Evolutionary conservation across 2,329 filamentous ascomycete genomes (phyloP), one percentile per base, ranked within the genome.

Genomic region (Grosmannia clavigera): DNA sequence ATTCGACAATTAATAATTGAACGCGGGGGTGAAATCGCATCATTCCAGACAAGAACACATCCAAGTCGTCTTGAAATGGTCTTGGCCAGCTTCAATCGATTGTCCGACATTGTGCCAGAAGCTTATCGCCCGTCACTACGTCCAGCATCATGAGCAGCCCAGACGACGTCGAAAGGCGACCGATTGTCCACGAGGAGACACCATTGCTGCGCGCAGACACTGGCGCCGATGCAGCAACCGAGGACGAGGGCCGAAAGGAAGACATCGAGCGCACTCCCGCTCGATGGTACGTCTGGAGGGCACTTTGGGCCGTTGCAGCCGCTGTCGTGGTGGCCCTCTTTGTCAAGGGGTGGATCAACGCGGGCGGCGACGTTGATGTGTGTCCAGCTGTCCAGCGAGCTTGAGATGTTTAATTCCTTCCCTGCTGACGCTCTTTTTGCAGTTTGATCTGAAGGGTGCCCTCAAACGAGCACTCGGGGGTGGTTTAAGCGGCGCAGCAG

Each of bases 311-410:
- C 7, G 3, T 29, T 46, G n/a, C 35, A 16, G 22, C 70, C 7
- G 70, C 61, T 1, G 65, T 66, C 1, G 48, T 73, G 1, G 55
- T 75, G 16, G 62, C 74, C 16, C 69, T 75, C 19, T 76, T 77
- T 58, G 69, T 76, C 52, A 76, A 76, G 62, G 74, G 74, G 5
- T 78, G 75, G 75, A 64, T 76, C n/a, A 74, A 77, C 61, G 72
- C 72, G 3, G 69, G 68, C 12, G 67, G 69, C 27, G 74, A 76
- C 62, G 70, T 74, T 29, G 66, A 75, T 57, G 74, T 75, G 48
- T 59, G 70, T 67, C 1, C n/a, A 38, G 19, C 9, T 16, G 4
- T 11, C 33, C 33, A 9, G 33, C 33, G 10, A 10, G 33, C 33
- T 35, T 35, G 33, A 14, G 10, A 40, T 16, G 9, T 40, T 3